Base-by-base conservation (phyloP, 108 stramenopile species). In the Cylindrotheca closterium region DNA sequence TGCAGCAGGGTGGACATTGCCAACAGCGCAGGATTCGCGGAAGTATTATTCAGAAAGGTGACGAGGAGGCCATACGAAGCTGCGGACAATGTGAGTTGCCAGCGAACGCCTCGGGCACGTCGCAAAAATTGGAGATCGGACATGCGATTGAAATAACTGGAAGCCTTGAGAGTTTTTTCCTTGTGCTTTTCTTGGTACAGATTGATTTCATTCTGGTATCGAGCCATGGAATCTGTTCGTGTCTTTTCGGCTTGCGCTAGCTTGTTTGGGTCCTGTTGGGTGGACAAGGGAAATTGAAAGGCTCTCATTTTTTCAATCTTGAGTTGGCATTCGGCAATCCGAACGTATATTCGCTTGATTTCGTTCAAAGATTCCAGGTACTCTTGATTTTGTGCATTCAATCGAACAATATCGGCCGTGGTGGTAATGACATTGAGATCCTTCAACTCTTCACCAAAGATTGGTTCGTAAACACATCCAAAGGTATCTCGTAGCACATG, bases 1-100 rank as follows among this genome's bases (percentile, higher is more conserved):
- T 87, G 90, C 37, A 94, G 62, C 67, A 94, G 73, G 10, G 81
- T 73, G 48, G 74, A 87, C 90, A 94, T 94, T 18, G 87, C 79
- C 49, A 92, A 59, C 19, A 87, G 56, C 3, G 69, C 67, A 4
- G 71, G 74, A 51, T 84, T 67, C 21, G 63, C 23, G 30, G 47
- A 45, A 25, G 47, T 30, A 26, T 53, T 67, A 19, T 59, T 58
- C 34, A 91, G 67, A 56, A 85, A 94, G 0, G 74, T 46, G 7
- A 78, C 75, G 24, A 94, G 61, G 29, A 87, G 66, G 24, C 64
- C 71, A 60, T 88, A 92, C 4, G 90, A 70, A 4, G 80, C 33
- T 4, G 81, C 75, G 42, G 78, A 80, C 17, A 94, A 67, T n/a
- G 82, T 85, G 3, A 94, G 58, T 58, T 88, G 85, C 88, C 90